Evolutionary conservation across 345 rosid species (phyloP).

Genomic region (Eucalyptus erythrocorys): DNA sequence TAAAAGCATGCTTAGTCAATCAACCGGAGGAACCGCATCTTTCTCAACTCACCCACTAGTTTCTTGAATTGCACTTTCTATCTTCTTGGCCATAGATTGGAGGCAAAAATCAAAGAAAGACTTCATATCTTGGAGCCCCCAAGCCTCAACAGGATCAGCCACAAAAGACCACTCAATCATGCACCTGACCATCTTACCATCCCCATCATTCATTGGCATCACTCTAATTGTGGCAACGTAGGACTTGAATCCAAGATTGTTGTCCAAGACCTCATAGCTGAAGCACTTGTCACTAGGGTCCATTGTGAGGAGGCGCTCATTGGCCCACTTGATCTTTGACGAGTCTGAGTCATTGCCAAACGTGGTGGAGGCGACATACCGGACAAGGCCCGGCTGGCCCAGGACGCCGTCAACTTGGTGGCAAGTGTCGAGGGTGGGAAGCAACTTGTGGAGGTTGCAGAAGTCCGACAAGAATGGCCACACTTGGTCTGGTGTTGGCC

Average conservation of each 20-base stretch:
- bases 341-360: not conserved
- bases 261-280: not conserved
- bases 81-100: not conserved
- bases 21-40: not conserved
- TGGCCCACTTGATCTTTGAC: not conserved
- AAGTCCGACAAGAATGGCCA: not conserved
- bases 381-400: not conserved
- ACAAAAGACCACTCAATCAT: not conserved
- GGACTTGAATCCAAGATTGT: not conserved
- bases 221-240: not conserved
- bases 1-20: not conserved
- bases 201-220: not conserved
- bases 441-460: not conserved
- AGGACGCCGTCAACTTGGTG: not conserved
- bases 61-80: not conserved
- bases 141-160: not conserved
- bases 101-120: not conserved
- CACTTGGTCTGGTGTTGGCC: not conserved
- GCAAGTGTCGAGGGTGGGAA: not conserved
- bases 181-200: not conserved
- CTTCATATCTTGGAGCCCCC: not conserved
- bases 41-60: not conserved
- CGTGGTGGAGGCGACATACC: not conserved
- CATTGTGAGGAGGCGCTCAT: not conserved
- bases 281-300: not conserved